Conservation (phyloP, 202 grass and related monocot genomes). For the Zizania palustris region DNA sequence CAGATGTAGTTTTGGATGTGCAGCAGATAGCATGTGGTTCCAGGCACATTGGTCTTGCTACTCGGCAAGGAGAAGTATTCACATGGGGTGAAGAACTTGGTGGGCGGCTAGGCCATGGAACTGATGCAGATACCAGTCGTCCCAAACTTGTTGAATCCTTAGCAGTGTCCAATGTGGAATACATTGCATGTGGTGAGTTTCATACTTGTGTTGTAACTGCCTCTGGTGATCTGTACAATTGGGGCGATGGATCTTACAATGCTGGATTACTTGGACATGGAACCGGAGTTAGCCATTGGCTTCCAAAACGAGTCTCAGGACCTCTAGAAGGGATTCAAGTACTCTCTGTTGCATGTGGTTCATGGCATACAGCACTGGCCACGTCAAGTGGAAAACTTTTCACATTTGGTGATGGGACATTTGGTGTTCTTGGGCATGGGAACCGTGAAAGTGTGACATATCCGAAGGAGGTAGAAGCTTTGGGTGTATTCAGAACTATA, state of each 20-base stretch:
- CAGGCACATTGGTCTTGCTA: constrained; percentile 79
- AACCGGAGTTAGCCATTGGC: constrained; percentile 55
- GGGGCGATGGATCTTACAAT: constrained; percentile 82
- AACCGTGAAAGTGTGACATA: constrained; percentile 62
- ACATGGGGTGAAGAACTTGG: constrained; percentile 89
- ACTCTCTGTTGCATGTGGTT: constrained; percentile 72
- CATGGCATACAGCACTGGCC: constrained; percentile 79
- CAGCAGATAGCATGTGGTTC: constrained; percentile 76
- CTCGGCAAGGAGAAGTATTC: constrained; percentile 87
- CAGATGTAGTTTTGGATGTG: constrained; percentile 92
- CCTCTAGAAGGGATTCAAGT: constrained; percentile 78
- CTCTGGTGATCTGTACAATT: constrained; percentile 75
- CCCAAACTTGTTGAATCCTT: constrained; percentile 80
- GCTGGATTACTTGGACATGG: constrained; percentile 76
- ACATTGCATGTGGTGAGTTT: constrained; percentile 79
- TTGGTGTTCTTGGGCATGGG: constrained; percentile 80
- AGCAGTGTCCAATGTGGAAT: constrained; percentile 69
- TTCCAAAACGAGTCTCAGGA: constrained; percentile 84
- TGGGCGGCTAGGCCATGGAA: constrained; percentile 74
- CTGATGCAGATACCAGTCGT: constrained; percentile 58
- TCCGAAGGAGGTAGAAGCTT: constrained; percentile 74
- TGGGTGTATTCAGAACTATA: constrained; percentile 60
- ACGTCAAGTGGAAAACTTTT: constrained; percentile 76
- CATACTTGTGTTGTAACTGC: constrained; percentile 79
- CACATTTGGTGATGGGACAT: constrained; percentile 84